Conservation (phyloP, 2,329 filamentous ascomycete species). For the Nemania serpens region DNA sequence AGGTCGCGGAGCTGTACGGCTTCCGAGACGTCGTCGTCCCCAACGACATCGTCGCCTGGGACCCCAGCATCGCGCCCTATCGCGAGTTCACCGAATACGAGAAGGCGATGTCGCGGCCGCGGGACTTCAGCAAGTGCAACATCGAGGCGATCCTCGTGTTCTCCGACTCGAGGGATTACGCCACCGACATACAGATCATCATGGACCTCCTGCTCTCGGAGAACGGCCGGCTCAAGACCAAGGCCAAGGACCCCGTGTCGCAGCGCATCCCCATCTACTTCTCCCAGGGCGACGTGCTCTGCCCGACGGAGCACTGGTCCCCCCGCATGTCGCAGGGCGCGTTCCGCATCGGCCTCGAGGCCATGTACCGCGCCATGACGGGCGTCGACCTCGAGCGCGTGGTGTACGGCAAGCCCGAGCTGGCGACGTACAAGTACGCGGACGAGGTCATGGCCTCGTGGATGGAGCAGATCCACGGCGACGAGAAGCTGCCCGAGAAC, state of each 20-base stretch:
- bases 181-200: conserved; percentile 77
- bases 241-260: conserved; percentile 66
- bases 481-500: conserved; percentile 69
- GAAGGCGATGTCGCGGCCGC: conserved; percentile 67
- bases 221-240: conserved; percentile 68
- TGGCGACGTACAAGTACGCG: conserved; percentile 79
- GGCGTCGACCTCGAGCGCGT: conserved; percentile 74
- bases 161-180: conserved; percentile 74
- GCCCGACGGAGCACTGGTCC: conserved; percentile 67
- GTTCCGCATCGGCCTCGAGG: conserved; percentile 76
- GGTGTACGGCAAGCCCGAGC: conserved; percentile 75
- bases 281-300: conserved; percentile 53
- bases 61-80: conserved; percentile 71
- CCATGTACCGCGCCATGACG: conserved; percentile 73
- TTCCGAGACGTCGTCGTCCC: conserved; percentile 75
- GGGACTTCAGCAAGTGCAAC: conserved; percentile 72
- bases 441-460: conserved; percentile 73
- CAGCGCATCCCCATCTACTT: conserved; percentile 76
- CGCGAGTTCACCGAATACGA: conserved; percentile 70
- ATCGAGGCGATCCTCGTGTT: conserved; percentile 78
- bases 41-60: conserved; percentile 74
- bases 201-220: conserved; percentile 72
- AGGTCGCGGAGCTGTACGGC: conserved; percentile 73
- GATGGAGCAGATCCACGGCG: conserved; percentile 78
- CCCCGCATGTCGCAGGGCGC: conserved; percentile 74